Base-by-base conservation (phyloP, 495 filamentous ascomycete species). In the Lasiosphaeris hirsuta region DNA sequence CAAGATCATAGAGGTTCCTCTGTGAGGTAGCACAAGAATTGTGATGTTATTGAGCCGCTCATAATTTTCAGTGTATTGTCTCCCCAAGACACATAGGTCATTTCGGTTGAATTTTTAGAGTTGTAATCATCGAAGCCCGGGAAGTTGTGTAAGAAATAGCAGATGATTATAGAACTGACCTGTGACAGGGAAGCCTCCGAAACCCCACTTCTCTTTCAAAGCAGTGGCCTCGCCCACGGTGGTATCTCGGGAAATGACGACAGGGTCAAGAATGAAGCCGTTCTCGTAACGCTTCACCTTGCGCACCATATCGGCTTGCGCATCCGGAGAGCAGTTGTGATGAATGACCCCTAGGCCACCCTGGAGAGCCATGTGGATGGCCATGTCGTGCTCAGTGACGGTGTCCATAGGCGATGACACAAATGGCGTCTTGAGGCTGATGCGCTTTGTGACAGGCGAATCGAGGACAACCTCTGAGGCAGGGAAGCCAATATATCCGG, bases 241-340 rank as follows among this genome's bases (percentile, higher is more conserved):
- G 44, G 91, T 92, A 51, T 79, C 83, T 36, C 90, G 89, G 66
- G 84, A 86, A 64, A 99, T 87, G 57, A 97, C 92, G 58, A 99
- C 89, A 19, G 94, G 94, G 67, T 99, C 94, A 40, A 91, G 75
- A 68, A 99, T 99, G 80, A 99, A 99, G 55, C 94, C 94, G 74
- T 99, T 99, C 77, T 99, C 94, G 72, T 90, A 99, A 70, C 92
- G 82, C 87, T 99, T 99, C 40, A 99, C 94, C 78, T 99, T 99
- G 63, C 88, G 81, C 54, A 99, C 91, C 95, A 99, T 97, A 78
- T 97, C 92, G 42, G 95, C 94, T 78, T 99, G 94, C 58, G 88
- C 89, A 44, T 96, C 89, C 13, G 89, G 78, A 36, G 92, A 91
- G 79, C 94, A 99, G 80, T 99, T 99, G 83, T 99, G 95, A 77